These are phyloP conservation scores for Cladophialophora psammophila DNA, from an alignment of 2,329 filamentous ascomycete species.

Conservation along the genomic window DNA sequence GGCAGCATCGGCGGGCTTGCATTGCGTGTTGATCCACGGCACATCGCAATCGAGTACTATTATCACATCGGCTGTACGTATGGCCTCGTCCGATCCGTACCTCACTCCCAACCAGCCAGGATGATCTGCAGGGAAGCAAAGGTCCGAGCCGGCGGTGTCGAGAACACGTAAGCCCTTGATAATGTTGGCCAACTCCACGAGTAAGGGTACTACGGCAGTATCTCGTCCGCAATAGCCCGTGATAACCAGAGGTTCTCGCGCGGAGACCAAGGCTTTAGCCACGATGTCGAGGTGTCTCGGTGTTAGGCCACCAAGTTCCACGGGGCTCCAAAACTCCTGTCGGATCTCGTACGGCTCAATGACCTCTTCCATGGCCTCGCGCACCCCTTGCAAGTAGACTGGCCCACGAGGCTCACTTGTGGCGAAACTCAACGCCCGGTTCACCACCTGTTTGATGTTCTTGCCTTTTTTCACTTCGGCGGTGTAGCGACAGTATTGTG, in stretches of 20 bases:
- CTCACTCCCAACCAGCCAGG: conserved; percentile 71
- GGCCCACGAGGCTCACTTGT: conserved; percentile 78
- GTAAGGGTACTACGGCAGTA: conserved; percentile 50
- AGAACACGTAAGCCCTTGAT: conserved; percentile 59
- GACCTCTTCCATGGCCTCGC: conserved; percentile 89
- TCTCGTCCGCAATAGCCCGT: conserved; percentile 60
- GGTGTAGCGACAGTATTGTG: conserved; percentile 84
- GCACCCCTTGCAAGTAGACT: conserved; percentile 77
- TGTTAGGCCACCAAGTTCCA: no score
- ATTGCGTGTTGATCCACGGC: conserved; percentile 87
- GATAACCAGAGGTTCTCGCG: conserved; percentile 59
- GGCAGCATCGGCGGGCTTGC: conserved; percentile 62
- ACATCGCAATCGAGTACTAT: conserved; percentile 88
- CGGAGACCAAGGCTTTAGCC: no score
- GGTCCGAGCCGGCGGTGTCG: conserved; percentile 61
- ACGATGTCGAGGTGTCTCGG: no score
- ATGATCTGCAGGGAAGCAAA: conserved; percentile 59
- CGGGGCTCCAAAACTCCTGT: no score
- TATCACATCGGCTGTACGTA: conserved; percentile 81
- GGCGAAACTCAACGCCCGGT: conserved; percentile 82
- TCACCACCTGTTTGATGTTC: conserved; percentile 90
- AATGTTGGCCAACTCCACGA: conserved; percentile 56
- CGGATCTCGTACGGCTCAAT: no score
- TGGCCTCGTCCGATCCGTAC: conserved; percentile 75
- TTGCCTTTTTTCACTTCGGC: conserved; percentile 83